These are phyloP conservation scores for Agaricus bisporus DNA, from an alignment of 768 basidiomycete genomes.

Conservation along the genomic window DNA sequence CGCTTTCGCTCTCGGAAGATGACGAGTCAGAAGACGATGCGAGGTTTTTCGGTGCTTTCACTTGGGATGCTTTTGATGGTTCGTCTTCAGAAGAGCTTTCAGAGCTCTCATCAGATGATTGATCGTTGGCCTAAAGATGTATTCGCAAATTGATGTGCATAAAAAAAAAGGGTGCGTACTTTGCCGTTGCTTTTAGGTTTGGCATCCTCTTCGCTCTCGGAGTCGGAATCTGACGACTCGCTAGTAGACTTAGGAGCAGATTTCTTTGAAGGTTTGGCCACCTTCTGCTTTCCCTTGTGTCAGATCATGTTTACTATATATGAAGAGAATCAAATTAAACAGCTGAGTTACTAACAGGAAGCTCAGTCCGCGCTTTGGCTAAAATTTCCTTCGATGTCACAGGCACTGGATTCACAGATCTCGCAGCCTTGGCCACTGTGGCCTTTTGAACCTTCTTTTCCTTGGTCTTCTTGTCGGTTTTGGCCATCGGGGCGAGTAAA, in stretches of 20 bases:
- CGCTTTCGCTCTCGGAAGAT: constrained; percentile 13
- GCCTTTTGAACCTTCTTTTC: constrained; percentile 28
- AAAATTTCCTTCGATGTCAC: constrained; percentile 19
- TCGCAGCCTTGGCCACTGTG: constrained; percentile 17
- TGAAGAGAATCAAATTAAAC: neutral
- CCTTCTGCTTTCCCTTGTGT: constrained; percentile 16
- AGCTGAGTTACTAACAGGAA: constrained; percentile 8
- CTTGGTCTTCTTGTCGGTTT: constrained; percentile 39
- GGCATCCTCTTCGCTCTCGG: constrained; percentile 26
- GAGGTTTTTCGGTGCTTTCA: constrained; percentile 35
- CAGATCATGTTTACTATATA: neutral
- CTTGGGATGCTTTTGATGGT: constrained; percentile 49
- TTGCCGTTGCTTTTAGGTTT: constrained; percentile 20
- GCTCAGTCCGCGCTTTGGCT: constrained; percentile 27
- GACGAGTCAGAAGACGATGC: constrained; percentile 28
- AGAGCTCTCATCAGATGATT: constrained; percentile 39
- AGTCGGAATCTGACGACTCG: constrained; percentile 24
- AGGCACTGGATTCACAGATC: constrained; percentile 14
- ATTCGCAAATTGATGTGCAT: constrained; percentile 18
- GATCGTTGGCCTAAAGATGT: constrained; percentile 20
- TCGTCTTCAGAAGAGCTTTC: constrained; percentile 47
- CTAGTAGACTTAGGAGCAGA: constrained; percentile 15
- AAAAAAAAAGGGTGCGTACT: constrained; percentile 2
- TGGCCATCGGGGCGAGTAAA: constrained; percentile 32
- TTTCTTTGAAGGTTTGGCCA: constrained; percentile 21